phyloP scores from a whole-genome alignment of 331 rosid species.

The Quercus tomentella region DNA sequence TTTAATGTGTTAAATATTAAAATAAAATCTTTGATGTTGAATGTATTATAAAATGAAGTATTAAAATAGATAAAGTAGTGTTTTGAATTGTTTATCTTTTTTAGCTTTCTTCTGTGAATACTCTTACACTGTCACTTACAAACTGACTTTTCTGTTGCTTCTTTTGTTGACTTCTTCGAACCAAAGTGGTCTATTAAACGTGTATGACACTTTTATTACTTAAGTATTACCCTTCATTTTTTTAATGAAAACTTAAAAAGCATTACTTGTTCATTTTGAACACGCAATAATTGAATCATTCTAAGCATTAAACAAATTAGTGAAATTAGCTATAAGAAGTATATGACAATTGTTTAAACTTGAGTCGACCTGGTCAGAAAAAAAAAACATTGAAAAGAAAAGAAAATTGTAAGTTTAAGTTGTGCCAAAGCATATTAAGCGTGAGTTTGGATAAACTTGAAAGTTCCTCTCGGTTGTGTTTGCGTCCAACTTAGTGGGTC shows the following conservation, averaged over 20 bases:
- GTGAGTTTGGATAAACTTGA: too few species aligned
- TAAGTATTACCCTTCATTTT: too few species aligned
- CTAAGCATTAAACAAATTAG: not conserved
- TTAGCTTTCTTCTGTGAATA: too few species aligned
- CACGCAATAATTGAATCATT: not conserved
- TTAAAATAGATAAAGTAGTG: too few species aligned
- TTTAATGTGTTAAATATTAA: too few species aligned
- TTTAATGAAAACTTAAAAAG: not conserved
- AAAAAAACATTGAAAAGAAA: not conserved
- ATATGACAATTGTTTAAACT: not conserved
- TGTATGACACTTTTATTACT: not conserved
- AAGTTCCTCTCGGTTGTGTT: too few species aligned
- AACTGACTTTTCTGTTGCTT: too few species aligned
- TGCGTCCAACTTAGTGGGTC: too few species aligned
- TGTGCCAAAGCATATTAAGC: not conserved
- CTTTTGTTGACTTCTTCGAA: not conserved
- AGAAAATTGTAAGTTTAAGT: not conserved
- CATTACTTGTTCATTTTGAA: not conserved
- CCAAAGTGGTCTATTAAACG: not conserved
- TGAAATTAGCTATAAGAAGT: not conserved
- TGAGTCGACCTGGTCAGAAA: not conserved
- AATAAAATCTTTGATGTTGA: too few species aligned
- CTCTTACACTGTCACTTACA: too few species aligned
- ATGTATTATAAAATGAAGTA: rapidly evolving
- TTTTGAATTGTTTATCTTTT: too few species aligned